These are phyloP conservation scores for Polyplosphaeria fusca DNA, from an alignment of 495 filamentous ascomycete genomes.

Conservation along the genomic window DNA sequence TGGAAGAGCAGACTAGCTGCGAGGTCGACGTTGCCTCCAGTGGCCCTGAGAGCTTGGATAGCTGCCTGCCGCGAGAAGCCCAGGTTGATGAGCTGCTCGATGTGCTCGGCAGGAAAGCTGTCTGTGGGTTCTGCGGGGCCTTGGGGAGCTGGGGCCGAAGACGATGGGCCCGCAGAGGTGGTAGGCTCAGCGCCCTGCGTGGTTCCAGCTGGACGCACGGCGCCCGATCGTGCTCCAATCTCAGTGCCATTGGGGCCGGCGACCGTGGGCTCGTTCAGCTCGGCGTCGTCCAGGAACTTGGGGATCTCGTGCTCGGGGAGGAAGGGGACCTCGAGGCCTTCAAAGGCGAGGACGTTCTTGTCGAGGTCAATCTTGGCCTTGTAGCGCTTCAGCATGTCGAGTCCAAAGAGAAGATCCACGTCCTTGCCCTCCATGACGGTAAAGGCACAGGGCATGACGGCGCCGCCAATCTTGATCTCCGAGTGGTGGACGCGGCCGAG, in stretches of 20 bases:
- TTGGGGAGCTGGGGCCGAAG: constrained; percentile 20
- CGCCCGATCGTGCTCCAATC: constrained; percentile 80
- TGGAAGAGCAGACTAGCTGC: constrained; percentile 74
- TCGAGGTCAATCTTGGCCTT: constrained; percentile 88
- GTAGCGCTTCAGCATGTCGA: constrained; percentile 95
- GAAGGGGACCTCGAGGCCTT: constrained; percentile 82
- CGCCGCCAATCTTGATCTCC: constrained; percentile 84
- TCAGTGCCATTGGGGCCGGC: constrained; percentile 80
- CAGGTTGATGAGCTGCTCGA: constrained; percentile 70
- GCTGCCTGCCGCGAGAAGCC: constrained; percentile 74
- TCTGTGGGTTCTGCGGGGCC: not conserved
- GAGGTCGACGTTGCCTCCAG: constrained; percentile 75
- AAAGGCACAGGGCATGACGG: constrained; percentile 89
- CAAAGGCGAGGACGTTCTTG: constrained; percentile 73
- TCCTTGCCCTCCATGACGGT: constrained; percentile 99
- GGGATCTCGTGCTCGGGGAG: constrained; percentile 92
- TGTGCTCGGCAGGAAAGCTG: constrained; percentile 54
- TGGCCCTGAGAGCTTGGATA: constrained; percentile 69
- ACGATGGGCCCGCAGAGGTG: constrained; percentile 28
- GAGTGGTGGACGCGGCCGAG: constrained; percentile 93
- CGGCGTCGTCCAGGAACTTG: constrained; percentile 67
- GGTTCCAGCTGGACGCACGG: constrained; percentile 59
- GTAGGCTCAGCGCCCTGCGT: constrained; percentile 46
- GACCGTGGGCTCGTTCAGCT: constrained; percentile 77
- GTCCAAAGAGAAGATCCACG: constrained; percentile 88